Conservation (phyloP, 768 basidiomycete species). For the Macrolepiota fuliginosa region DNA sequence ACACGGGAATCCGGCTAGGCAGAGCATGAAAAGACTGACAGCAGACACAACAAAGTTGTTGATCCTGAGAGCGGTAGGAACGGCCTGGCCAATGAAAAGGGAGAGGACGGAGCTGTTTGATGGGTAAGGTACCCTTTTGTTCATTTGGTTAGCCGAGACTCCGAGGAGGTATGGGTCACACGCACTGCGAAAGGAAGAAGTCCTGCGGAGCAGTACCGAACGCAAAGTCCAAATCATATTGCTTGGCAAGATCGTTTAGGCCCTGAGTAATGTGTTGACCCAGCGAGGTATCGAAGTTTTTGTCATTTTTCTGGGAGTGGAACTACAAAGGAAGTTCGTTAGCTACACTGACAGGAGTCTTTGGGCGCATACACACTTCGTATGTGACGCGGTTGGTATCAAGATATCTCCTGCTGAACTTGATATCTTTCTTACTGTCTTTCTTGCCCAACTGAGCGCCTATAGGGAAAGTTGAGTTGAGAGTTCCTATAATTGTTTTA, state of each 20-base stretch:
- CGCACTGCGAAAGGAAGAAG: constrained; percentile 63
- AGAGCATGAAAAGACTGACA: constrained; percentile 27
- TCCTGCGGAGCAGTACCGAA: constrained; percentile 79
- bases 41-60: too few relatives aligned
- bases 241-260: constrained; percentile 47
- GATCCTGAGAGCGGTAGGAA: constrained; percentile 53
- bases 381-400: constrained; percentile 79
- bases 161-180: background rate
- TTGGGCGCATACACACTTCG: constrained; percentile 38
- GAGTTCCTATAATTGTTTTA: background rate
- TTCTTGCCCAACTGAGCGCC: constrained; percentile 46
- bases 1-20: background rate
- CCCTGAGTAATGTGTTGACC: constrained; percentile 56
- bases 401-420: constrained; percentile 70
- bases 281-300: constrained; percentile 57
- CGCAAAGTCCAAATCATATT: constrained; percentile 58
- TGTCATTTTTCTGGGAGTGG: constrained; percentile 54
- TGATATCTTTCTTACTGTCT: constrained; percentile 45
- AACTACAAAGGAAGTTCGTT: constrained; percentile 38
- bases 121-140: constrained; percentile 55
- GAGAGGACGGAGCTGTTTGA: constrained; percentile 60
- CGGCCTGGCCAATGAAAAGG: constrained; percentile 52
- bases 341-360: background rate
- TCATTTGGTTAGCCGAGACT: constrained; percentile 6
- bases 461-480: constrained; percentile 17